Evolutionary conservation across 345 rosid species (phyloP), one percentile per base, ranked within the genome.

Genomic region (Jatropha curcas): DNA sequence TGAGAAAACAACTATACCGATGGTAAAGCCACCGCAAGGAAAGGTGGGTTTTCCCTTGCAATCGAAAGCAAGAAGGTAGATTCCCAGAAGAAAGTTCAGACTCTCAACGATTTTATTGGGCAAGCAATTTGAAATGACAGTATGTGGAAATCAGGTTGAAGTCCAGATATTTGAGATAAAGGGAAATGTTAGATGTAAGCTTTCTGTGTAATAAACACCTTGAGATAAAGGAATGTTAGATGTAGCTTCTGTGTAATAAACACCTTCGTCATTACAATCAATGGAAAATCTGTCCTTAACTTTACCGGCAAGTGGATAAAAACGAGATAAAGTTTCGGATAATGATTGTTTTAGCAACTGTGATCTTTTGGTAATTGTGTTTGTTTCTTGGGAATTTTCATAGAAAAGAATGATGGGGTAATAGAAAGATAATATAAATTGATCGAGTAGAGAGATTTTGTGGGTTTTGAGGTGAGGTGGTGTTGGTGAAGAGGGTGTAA

Each of bases 401-500:
- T 59, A 59, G 33, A 59, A 33, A 28, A 59, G n/a, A 6, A 59
- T 12, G 1, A 28, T 16, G 5, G 63, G 63, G 3, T 2, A 12
- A 13, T 59, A 59, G 34, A 0, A 2, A 8, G 20, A 5, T 11
- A 37, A 19, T 8, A 7, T 0, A 3, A 59, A 28, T 19, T 59
- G 63, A 59, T 59, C 63, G 1, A 59, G 63, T 8, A 59, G 37
- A 5, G 35, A 59, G 7, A 28, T 4, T 19, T 59, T 59, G 63
- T 10, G 3, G 34, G n/a, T 30, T 28, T 28, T 59, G 63, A 59
- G 63, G 10, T 59, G n/a, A 28, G 6, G 19, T 3, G 37, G 39
- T 28, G 63, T 59, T 28, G 63, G 63, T 13, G 37, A 59, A 28
- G 63, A 59, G 7, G 63, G 63, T 59, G 12, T 59, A 10, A 59